A percentile compares a stretch with the other conserved stretches of the same genome.
phyloP scores from a whole-genome alignment of 495 filamentous ascomycete species.

The Articulospora tetracladia region DNA sequence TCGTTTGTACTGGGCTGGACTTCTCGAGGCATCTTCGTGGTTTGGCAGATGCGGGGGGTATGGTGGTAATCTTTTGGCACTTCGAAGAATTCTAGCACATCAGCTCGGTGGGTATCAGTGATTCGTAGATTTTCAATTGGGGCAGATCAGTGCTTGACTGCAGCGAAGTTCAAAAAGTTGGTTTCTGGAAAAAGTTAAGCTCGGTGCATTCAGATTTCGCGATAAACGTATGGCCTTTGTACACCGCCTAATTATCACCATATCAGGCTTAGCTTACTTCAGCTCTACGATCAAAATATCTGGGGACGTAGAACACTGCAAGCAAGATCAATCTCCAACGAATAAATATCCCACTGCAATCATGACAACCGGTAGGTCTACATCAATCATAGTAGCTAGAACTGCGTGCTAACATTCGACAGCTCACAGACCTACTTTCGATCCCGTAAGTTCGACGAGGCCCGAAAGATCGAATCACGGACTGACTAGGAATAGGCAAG shows the following conservation, averaged over 20 bases:
- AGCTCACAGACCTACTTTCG: constrained; percentile 89
- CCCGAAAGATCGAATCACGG: background rate
- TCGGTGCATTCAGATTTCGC: constrained; percentile 5
- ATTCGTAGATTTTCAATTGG: background rate
- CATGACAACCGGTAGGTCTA: constrained; percentile 33
- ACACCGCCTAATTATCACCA: background rate
- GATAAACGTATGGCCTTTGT: constrained; percentile 6
- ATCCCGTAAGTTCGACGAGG: constrained; percentile 57
- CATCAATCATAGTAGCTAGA: background rate
- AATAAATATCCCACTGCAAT: background rate
- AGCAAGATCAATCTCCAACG: background rate
- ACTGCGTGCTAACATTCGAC: constrained; percentile 37
- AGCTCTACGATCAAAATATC: background rate
- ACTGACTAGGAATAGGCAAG: constrained; percentile 54
- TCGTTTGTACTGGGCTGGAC: constrained; percentile 76
- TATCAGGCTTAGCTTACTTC: background rate
- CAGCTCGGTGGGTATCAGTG: background rate
- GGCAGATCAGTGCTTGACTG: background rate
- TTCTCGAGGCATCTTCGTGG: constrained; percentile 65
- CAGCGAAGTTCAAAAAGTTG: background rate
- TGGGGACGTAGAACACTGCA: background rate
- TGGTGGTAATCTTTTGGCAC: constrained; percentile 40
- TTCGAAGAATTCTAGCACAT: too few relatives aligned
- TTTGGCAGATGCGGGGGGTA: background rate
- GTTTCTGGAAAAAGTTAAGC: constrained; percentile 5